Percentiles rank a stretch among this genome's conserved stretches.
Evolutionary conservation across 2,329 filamentous ascomycete genomes (phyloP).

Genomic region (Zymoseptoria pseudotritici): DNA sequence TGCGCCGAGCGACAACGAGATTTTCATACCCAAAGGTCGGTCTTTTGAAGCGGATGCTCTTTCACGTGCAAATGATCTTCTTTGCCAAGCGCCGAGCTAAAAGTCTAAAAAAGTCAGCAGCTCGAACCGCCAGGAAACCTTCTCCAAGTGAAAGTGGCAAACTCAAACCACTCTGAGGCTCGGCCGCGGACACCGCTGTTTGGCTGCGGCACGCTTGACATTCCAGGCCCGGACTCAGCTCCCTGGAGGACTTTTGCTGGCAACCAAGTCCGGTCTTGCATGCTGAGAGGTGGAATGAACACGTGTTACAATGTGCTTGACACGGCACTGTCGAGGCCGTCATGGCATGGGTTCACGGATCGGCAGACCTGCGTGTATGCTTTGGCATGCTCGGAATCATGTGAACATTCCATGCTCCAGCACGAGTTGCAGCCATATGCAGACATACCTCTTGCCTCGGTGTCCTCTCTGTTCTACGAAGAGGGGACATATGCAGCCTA

Average conservation of each 20-base stretch:
- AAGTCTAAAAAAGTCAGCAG: not conserved
- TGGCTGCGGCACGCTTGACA: not conserved
- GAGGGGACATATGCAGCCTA: not conserved
- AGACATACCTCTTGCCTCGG: not conserved
- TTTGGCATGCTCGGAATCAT: not conserved
- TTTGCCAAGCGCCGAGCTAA: not conserved
- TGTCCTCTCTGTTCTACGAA: not conserved
- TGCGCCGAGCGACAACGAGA: not conserved
- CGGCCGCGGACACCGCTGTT: not conserved
- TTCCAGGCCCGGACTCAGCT: not conserved
- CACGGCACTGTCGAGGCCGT: not conserved
- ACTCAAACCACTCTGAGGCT: not conserved
- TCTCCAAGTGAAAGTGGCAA: not conserved
- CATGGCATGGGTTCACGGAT: not conserved
- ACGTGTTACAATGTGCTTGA: too few relatives aligned
- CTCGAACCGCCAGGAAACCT: not conserved
- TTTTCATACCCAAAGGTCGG: not conserved
- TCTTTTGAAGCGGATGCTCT: not conserved
- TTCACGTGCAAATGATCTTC: not conserved
- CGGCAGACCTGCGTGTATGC: too few relatives aligned
- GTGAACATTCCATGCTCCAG: not conserved
- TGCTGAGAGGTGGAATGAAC: too few relatives aligned
- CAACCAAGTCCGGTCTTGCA: too few relatives aligned
- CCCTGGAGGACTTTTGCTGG: too few relatives aligned
- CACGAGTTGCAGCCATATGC: not conserved